These are phyloP conservation scores for Brassica rapa DNA, from an alignment of 345 rosid genomes.

Conservation along the genomic window DNA sequence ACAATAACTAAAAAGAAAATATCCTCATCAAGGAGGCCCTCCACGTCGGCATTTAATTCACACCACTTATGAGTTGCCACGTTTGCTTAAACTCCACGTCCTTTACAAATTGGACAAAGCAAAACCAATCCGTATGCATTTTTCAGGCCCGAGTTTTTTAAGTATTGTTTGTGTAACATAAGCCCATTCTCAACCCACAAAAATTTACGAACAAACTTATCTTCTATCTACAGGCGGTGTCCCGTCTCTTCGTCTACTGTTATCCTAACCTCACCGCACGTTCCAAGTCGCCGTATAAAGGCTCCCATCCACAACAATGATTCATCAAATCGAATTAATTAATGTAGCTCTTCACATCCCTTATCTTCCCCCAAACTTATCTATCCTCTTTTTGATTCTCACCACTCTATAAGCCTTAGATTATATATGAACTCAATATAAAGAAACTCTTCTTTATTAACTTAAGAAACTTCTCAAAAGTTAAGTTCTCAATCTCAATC, in stretches of 20 bases:
- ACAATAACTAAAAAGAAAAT: not conserved
- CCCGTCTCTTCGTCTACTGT: not conserved
- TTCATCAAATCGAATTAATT: not conserved
- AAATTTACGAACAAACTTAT: too few relatives aligned
- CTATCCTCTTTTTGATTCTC: not conserved
- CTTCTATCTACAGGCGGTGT: not conserved
- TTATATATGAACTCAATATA: too few relatives aligned
- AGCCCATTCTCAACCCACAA: not conserved
- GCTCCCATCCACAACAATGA: not conserved
- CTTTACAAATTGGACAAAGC: conserved; percentile 45
- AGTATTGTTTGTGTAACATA: not conserved
- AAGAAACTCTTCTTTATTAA: too few relatives aligned
- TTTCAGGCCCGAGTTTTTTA: not conserved
- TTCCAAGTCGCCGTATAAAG: not conserved
- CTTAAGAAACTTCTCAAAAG: too few relatives aligned
- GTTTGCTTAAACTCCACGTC: not conserved
- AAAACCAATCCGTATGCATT: not conserved
- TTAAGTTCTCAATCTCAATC: too few relatives aligned
- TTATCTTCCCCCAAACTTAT: not conserved
- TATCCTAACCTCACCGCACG: not conserved
- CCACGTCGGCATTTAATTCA: not conserved
- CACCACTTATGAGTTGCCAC: not conserved
- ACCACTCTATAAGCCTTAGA: not conserved
- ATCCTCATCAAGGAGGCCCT: not conserved
- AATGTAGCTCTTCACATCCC: not conserved